Evolutionary conservation across 2,329 filamentous ascomycete genomes (phyloP), one percentile per base, ranked within the genome.

Genomic region (Venturia effusa): DNA sequence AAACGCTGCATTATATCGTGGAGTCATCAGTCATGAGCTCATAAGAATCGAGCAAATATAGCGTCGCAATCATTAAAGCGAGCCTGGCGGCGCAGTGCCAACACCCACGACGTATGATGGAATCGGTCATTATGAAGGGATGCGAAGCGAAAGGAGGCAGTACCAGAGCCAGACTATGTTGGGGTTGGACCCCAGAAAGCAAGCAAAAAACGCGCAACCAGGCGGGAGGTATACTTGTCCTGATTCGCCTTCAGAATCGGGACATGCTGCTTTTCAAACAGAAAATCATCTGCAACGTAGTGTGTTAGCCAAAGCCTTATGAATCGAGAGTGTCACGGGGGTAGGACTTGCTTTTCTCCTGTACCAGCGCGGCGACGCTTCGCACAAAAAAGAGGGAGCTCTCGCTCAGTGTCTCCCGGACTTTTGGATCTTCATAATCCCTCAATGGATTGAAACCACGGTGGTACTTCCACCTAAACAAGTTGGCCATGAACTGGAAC

Each of bases 401-500:
- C 19, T 68, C 69, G 57, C 77, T 75, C 0, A 73, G 71, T 65
- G 74, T 71, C 32, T 74, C 63, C 75, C 76, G 70, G 72, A 75
- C 37, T 73, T 73, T 75, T 1, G 68, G 55, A 34, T 75, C 71
- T 3, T 69, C 76, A 2, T 68, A 57, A 37, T 75, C 71, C 3
- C 69, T 67, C 66, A 79, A 72, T 27, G 73, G 76, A 64, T 75
- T 77, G 66, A 70, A 73, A 68, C 72, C 76, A 66, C 76, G 74
- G 60, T 78, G 75, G 67, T 80, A 80, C 68, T 80, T 80, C 74
- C 74, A 77, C 43, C 77, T 70, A 69, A 80, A 81, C 15, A 81
- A 72, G 22, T 75, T 75, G 61, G 75, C 71, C 57, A 81, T 70
- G 64, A 81, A 75, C 17, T 71, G 69, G 68, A 78, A 80, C 13